Evolutionary conservation across 2,329 filamentous ascomycete genomes (phyloP).

Genomic region (Curvularia sp.): DNA sequence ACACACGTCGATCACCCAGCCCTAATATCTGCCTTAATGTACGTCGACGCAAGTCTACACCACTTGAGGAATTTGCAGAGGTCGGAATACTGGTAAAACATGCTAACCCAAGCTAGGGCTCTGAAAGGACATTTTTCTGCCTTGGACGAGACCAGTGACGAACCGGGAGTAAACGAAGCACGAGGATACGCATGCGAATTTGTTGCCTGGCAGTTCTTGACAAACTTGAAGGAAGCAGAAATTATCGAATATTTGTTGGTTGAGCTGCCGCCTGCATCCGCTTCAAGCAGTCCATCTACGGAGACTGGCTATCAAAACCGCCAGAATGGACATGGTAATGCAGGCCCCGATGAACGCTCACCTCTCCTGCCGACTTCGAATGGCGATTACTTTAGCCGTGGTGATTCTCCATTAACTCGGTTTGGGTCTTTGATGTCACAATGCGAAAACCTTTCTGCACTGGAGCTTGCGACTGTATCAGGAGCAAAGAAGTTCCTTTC

Average conservation of each 20-base stretch:
- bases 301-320: conserved; percentile 12
- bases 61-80: not conserved
- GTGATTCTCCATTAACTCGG: conserved; percentile 46
- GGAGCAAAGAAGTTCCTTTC: conserved; percentile 81
- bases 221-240: conserved; percentile 73
- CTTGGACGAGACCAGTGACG: conserved; percentile 62
- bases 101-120: conserved; percentile 59
- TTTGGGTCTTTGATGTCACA: conserved; percentile 70
- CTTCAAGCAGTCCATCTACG: conserved; percentile 22
- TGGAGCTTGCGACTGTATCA: conserved; percentile 84
- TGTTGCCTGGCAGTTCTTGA: conserved; percentile 79
- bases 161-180: conserved; percentile 70
- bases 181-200: conserved; percentile 79
- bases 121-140: conserved; percentile 76
- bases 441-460: conserved; percentile 81
- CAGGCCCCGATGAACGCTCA: conserved; percentile 29
- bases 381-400: conserved; percentile 34
- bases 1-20: conserved; percentile 70
- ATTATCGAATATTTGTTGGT: conserved; percentile 77
- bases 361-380: conserved; percentile 34
- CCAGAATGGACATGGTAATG: conserved; percentile 23
- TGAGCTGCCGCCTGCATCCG: conserved; percentile 64
- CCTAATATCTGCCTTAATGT: conserved; percentile 77
- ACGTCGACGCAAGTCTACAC: conserved; percentile 46
- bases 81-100: not conserved